Base-by-base conservation (phyloP, 257 asterid species). In the Jaltomata sinuosa region DNA sequence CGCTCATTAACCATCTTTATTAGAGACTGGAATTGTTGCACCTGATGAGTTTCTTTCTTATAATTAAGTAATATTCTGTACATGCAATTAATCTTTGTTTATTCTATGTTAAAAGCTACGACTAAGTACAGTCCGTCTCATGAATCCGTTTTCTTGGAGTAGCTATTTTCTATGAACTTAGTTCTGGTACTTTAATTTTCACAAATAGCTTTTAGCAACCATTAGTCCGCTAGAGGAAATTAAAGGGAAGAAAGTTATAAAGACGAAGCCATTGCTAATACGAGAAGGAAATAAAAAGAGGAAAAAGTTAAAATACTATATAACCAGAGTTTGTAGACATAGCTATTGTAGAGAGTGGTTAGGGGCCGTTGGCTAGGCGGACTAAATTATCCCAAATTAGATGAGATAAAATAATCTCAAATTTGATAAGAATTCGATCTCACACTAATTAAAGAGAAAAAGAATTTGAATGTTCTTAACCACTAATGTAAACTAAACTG, bases 1-100 rank as follows among this genome's bases (percentile, higher is more conserved):
- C 90, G 21, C 93, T 93, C 22, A 91, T 94, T 78, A 93, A 92
- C 82, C 91, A 89, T 89, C 95, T 94, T 71, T 91, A 29, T 72
- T 85, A 76, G 19, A 50, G 0, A 22, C 2, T 14, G 21, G 29
- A 65, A 12, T 65, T 65, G 16, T 47, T 47, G 38, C 36, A 62
- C 38, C 14, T 29, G 71, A 62, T 29, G 71, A 62, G 38, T 29
- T 62, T 62, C 32, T 34, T 64, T 19, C 80, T 72, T 72, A 42
- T 9, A 19, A 3, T 8, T 10, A 69, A n/a, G n/a, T n/a, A n/a
- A n/a, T 69, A 69, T 22, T 38, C 47, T 32, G 52, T 31, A 36
- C 19, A 16, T 71, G 52, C 3, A 21, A 71, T 38, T n/a, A n/a
- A n/a, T n/a, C n/a, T 15, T 40, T 69, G 50, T 34, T 15, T 18